Base-by-base conservation (phyloP, 2,329 filamentous ascomycete species). In the Alternaria postmessia region DNA sequence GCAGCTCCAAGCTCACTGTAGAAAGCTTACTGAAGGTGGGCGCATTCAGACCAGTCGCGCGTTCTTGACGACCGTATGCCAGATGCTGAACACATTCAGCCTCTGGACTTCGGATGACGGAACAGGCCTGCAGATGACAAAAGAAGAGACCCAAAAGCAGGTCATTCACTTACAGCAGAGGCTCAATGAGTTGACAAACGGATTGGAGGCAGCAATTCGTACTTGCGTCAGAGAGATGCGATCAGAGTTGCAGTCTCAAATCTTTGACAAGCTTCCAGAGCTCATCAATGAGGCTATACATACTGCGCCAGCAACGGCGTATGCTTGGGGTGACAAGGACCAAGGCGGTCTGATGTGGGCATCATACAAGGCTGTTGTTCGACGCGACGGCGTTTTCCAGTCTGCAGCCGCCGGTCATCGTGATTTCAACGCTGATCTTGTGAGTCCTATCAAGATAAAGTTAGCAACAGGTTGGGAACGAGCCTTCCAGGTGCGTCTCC, bases 311-410 rank as follows among this genome's bases (percentile, higher is more conserved):
- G 46, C 65, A 0, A 81, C 75, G 8, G 70, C 75, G 7, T 48
- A 59, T 11, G 61, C 61, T 16, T 81, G 81, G 80, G 77, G 79
- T 7, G 66, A 80, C 59, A 78, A 73, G 30, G 38, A 62, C 14
- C 69, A 75, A 32, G 85, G 85, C 11, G 86, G 85, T 2, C 71
- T 86, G 12, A 65, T 71, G 34, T 88, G 78, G 76, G 26, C 75
- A 2, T 88, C 87, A 0, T 89, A 88, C 65, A 86, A 83, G 71
- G 87, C 87, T 9, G 81, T 84, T 3, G 84, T 84, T 51, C 78
- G 84, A 41, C 80, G 86, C 44, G 66, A 81, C 54, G 87, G 85
- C 5, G 78, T 80, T 3, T 87, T 76, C 65, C 66, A 73, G 2
- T 81, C 81, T 51, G 39, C 59, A 5, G 52, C 55, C 14, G 68